Evolutionary conservation across 129 eudicot genomes (phyloP), one percentile per base, ranked within the genome.

Genomic region (Calendula officinalis): DNA sequence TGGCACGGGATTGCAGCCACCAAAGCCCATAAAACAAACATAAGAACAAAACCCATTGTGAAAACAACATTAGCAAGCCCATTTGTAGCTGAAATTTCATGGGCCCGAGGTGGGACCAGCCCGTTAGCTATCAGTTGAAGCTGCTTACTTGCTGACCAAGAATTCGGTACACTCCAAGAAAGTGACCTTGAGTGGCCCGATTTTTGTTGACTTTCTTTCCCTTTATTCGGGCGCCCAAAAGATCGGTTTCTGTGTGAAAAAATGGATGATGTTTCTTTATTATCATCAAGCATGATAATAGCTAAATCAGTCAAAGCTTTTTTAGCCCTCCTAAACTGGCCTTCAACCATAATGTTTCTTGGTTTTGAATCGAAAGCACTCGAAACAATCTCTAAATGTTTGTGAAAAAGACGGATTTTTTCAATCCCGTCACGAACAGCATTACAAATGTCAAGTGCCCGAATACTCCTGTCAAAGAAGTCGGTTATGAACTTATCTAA

Each of bases 1-100:
- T 87, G 95, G 68, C 91, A 87, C 5, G 91, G 88, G 62, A 84
- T 54, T 7, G 86, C 84, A 6, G 86, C 96, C 66, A 84, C 88
- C n/a, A 88, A 77, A 27, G 70, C 77, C 89, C 96, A 84, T 58
- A 79, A 54, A 7, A 82, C 91, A 71, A 88, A 81, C 78, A 79
- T 58, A 11, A 76, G 76, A 8, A 87, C 67, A 49, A 79, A 88
- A 48, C 77, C 62, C 96, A 88, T 88, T 9, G 86, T 60, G 65
- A 73, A 88, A 35, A 82, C 70, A 13, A 80, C 74, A 4, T 50
- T 50, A 0, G 83, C 82, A 1, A 86, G 70, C 30, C 90, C 79
- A 40, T 67, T 62, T 11, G 82, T 71, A 44, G 82, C 74, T 4
- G 75, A 42, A 43, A 73, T 32, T 39, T 88, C 91, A 62, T 71